Conservation (phyloP, 148 eudicot genomes). For the Amaranthus hypochondriacus region DNA sequence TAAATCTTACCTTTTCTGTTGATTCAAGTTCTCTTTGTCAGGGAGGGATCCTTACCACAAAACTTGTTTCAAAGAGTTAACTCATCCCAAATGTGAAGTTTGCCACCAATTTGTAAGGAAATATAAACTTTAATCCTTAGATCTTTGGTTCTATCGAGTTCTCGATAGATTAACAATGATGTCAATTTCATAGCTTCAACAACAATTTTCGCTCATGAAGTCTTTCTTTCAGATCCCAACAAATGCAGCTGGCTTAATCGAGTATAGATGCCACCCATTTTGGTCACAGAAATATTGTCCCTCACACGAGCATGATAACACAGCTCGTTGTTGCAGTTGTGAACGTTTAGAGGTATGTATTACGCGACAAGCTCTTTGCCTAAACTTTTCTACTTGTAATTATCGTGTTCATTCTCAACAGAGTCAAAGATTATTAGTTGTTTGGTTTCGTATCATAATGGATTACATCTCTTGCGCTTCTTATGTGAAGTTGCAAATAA, state of each 20-base stretch:
- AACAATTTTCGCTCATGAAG: not conserved
- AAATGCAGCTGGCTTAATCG: constrained; percentile 82
- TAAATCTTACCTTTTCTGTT: constrained; percentile 52
- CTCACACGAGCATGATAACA: constrained; percentile 80
- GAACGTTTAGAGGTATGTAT: constrained; percentile 90
- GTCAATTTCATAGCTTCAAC: not conserved
- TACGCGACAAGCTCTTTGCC: not conserved
- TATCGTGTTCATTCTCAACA: no score
- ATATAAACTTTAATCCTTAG: constrained; percentile 7
- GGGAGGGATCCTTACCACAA: constrained; percentile 92
- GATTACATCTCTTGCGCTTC: no score
- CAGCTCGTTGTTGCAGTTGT: constrained; percentile 94
- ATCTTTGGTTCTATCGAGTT: not conserved
- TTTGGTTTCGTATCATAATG: no score
- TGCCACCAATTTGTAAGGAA: constrained; percentile 88
- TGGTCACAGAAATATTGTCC: constrained; percentile 99
- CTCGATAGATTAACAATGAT: constrained; percentile 1
- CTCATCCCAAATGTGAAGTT: constrained; percentile 93
- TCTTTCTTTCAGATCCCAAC: constrained; percentile 66
- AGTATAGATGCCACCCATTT: constrained; percentile 96
- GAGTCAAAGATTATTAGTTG: no score
- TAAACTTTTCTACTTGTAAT: no score
- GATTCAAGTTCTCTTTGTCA: constrained; percentile 93
- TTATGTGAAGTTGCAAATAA: no score
- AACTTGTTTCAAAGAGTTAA: constrained; percentile 79